phyloP scores from a whole-genome alignment of 176 grass and related monocot species.

The Panicum miliaceum region DNA sequence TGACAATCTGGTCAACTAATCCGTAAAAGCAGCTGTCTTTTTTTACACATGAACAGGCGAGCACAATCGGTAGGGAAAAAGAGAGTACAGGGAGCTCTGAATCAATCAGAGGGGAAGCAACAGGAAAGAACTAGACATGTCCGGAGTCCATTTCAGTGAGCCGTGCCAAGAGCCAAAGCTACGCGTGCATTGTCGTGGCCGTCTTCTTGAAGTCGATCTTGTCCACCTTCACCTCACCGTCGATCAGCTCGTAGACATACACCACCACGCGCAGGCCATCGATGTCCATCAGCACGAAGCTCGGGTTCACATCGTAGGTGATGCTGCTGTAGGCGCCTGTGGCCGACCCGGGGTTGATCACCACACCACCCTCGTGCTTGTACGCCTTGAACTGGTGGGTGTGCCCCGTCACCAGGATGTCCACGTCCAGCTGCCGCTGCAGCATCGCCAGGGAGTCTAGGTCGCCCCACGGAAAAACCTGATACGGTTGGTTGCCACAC shows the following conservation, averaged over 20 bases:
- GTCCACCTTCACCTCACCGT: slow-evolving; percentile 97
- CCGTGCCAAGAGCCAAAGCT: not conserved
- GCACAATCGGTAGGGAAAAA: not conserved
- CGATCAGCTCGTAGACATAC: slow-evolving; percentile 95
- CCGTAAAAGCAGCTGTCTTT: not conserved
- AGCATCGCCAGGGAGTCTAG: slow-evolving; percentile 97
- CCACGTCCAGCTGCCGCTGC: slow-evolving; percentile 92
- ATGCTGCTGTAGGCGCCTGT: slow-evolving; percentile 95
- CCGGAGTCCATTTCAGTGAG: not conserved
- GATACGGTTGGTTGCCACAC: not conserved
- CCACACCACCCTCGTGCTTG: slow-evolving; percentile 95
- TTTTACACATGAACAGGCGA: slow-evolving; percentile 11
- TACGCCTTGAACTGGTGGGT: slow-evolving; percentile 97
- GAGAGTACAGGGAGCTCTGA: not conserved
- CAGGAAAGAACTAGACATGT: not conserved
- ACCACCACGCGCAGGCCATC: slow-evolving; percentile 95
- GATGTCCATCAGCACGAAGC: slow-evolving; percentile 98
- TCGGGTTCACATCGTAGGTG: slow-evolving; percentile 92
- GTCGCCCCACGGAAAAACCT: slow-evolving; percentile 98
- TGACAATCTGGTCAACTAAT: not conserved
- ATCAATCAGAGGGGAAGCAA: not conserved
- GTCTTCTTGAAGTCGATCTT: slow-evolving; percentile 99
- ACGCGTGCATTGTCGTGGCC: slow-evolving; percentile 55
- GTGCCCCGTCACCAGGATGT: slow-evolving; percentile 97
- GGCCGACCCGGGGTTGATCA: slow-evolving; percentile 93